Evolutionary conservation across 345 rosid species (phyloP), one percentile per base, ranked within the genome.

Genomic region (Hirschfeldia incana): DNA sequence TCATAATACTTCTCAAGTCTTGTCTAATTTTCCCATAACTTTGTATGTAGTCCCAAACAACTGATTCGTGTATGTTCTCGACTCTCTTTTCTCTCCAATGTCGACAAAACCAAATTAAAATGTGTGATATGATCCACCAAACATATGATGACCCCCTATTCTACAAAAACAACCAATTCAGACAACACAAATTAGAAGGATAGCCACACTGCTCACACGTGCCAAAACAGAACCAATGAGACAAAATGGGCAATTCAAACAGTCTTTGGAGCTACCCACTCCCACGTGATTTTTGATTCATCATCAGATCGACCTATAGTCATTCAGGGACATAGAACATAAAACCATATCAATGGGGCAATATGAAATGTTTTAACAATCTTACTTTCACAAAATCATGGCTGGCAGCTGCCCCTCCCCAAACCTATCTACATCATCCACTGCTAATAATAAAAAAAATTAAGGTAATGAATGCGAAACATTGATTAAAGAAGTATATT

Each of bases 11-110:
- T 8, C 42, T 36, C 32, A 4, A 29, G 32, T 29, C 49, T 42
- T 79, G 78, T 74, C 79, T 75, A 51, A 69, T 69, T 69, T 74
- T 13, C 72, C 75, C 71, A 51, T 74, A 62, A 69, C 79, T 74
- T 74, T 74, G 78, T 61, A 79, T 61, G 65, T 79, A 79, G 82
- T 79, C 82, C 65, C 64, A 61, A 79, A 73, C 8, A 39, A 46
- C 70, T 27, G n/a, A 11, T 60, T 58, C 51, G 46, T 60, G 32
- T 60, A 36, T 60, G 15, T 69, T 76, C 33, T 59, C 75, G 13
- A 58, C 36, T 68, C 60, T 76, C 73, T 28, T 16, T 27, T 42
- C 15, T 34, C 70, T 62, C 53, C 16, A 46, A 30, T 29, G 39
- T 69, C 64, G 58, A 79, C 70, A 49, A 26, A 60, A 73, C 34